Evolutionary conservation across 1,284 basidiomycete genomes (phyloP), one percentile per base, ranked within the genome.

Genomic region (Ustilago vetiveriae): DNA sequence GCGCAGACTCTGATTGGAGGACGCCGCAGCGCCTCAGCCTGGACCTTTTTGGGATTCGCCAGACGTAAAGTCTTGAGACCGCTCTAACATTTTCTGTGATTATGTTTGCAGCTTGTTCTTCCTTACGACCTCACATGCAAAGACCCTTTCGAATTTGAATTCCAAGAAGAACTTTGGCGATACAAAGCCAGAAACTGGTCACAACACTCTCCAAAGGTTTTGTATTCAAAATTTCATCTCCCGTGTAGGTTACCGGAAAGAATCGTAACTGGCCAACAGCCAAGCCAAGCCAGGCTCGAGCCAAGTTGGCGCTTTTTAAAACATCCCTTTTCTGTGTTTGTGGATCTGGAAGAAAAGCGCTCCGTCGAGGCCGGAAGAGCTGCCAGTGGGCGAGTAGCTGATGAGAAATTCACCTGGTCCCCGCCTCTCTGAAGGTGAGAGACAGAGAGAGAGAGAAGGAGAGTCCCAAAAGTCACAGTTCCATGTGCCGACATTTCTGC

Each of bases 1-100:
- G n/a, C n/a, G n/a, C n/a, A n/a, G n/a, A n/a, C 9, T 32, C 41
- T 50, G 58, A 44, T 40, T 39, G 51, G 46, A 50, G 46, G 51
- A 63, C 52, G 60, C 60, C 60, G 60, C 60, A 64, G 49, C 60
- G n/a, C n/a, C n/a, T n/a, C n/a, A n/a, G n/a, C n/a, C n/a, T n/a
- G n/a, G n/a, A n/a, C n/a, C n/a, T n/a, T n/a, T n/a, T n/a, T n/a
- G n/a, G n/a, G n/a, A n/a, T n/a, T n/a, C n/a, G n/a, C n/a, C n/a
- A n/a, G n/a, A n/a, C n/a, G n/a, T n/a, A 21, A 7, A 37, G 6
- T 9, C 17, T 13, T 37, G n/a, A 47, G 11, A 6, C n/a, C 39
- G 43, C 27, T 39, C 38, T 51, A 63, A 55, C 47, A 63, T 19
- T n/a, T n/a, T n/a, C n/a, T n/a, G n/a, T n/a, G n/a, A n/a, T n/a